These are phyloP conservation scores for Starmerella stellata DNA, from an alignment of 805 yeast species.

Conservation along the genomic window DNA sequence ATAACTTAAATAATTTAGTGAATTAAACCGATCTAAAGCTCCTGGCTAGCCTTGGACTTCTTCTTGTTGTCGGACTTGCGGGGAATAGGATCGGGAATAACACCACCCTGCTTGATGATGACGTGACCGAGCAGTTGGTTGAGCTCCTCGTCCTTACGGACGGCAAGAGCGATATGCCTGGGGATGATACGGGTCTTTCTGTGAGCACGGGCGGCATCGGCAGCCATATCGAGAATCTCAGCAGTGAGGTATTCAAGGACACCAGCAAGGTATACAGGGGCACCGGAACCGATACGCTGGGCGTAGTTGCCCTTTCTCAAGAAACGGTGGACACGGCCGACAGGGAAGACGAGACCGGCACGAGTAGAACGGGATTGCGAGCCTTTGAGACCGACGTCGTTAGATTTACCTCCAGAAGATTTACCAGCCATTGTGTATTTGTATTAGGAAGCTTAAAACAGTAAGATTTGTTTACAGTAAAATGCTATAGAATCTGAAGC, in stretches of 20 bases:
- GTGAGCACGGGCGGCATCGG: slow-evolving; percentile 93
- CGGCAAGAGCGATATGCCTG: slow-evolving; percentile 89
- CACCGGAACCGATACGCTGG: slow-evolving; percentile 60
- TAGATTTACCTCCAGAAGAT: slow-evolving; percentile 80
- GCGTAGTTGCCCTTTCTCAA: slow-evolving; percentile 67
- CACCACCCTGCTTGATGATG: slow-evolving; percentile 97
- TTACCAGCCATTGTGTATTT: slow-evolving; percentile 52
- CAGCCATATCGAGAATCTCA: slow-evolving; percentile 92
- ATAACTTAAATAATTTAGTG: slow-evolving; percentile 11
- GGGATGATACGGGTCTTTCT: slow-evolving; percentile 95
- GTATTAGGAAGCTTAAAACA: slow-evolving; percentile 1
- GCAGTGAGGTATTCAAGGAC: slow-evolving; percentile 93
- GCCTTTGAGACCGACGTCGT: slow-evolving; percentile 71
- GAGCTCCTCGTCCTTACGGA: slow-evolving; percentile 95
- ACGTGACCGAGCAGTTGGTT: slow-evolving; percentile 75
- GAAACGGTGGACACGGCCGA: slow-evolving; percentile 96
- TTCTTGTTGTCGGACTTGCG: slow-evolving; percentile 29
- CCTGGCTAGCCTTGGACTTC: slow-evolving; percentile 27
- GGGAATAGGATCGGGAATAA: slow-evolving; percentile 56
- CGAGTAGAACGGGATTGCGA: slow-evolving; percentile 96
- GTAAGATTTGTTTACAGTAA: too few species aligned
- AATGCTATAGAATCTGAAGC: too few species aligned
- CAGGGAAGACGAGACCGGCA: slow-evolving; percentile 51
- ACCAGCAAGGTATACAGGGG: slow-evolving; percentile 90
- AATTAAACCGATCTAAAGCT: slow-evolving; percentile 20